Conservation (phyloP, 2,329 filamentous ascomycete genomes). For the Simplicillium aogashimaense region DNA sequence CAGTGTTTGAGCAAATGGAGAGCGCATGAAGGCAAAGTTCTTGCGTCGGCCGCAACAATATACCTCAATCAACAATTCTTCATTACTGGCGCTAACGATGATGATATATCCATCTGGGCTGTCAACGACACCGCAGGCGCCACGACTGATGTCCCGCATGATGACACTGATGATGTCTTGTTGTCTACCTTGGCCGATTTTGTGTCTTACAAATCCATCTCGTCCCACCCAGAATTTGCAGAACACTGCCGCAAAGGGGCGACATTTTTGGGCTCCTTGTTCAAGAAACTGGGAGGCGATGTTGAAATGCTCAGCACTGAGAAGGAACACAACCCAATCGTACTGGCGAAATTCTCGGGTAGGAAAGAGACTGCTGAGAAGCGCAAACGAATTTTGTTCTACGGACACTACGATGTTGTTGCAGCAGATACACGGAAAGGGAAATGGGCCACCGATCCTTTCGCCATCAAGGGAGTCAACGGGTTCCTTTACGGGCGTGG, state of each 20-base stretch:
- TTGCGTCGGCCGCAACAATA: constrained; percentile 69
- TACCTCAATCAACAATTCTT: constrained; percentile 70
- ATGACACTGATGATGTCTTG: constrained; percentile 39
- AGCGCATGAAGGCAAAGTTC: constrained; percentile 77
- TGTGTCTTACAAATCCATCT: constrained; percentile 85
- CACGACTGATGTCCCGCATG: constrained; percentile 21
- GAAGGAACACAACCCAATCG: constrained; percentile 78
- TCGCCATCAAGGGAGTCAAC: constrained; percentile 78
- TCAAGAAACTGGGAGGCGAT: constrained; percentile 82
- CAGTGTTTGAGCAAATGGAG: constrained; percentile 69
- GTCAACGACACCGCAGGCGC: constrained; percentile 34
- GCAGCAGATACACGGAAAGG: constrained; percentile 72
- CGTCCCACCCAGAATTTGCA: constrained; percentile 73
- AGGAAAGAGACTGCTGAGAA: constrained; percentile 55
- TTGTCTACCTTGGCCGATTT: constrained; percentile 73
- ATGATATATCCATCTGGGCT: constrained; percentile 82
- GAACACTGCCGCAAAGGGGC: constrained; percentile 90
- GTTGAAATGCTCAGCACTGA: constrained; percentile 84
- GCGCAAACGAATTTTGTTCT: constrained; percentile 86
- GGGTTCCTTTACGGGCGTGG: constrained; percentile 92
- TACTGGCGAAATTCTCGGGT: constrained; percentile 78
- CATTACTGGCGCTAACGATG: constrained; percentile 90
- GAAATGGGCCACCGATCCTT: constrained; percentile 84
- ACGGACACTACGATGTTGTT: constrained; percentile 97
- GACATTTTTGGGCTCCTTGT: constrained; percentile 79